Evolutionary conservation across 23 red algal genomes (phyloP).

Genomic region (Gracilariopsis chorda): DNA sequence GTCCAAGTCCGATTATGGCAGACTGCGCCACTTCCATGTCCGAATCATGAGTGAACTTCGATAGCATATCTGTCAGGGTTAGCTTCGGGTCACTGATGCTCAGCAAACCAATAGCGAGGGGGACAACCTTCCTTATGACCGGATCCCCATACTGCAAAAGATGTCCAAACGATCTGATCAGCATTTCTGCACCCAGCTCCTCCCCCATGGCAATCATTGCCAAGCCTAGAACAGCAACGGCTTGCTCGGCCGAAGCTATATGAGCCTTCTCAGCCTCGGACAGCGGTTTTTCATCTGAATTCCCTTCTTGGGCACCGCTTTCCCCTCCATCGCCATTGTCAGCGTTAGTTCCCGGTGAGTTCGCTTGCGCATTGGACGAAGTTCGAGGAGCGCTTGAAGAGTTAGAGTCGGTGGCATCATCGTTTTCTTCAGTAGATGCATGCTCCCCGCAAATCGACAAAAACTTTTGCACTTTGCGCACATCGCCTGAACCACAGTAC

Average conservation of each 20-base stretch:
- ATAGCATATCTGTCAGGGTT: constrained; percentile 75
- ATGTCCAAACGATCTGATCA: constrained; percentile 81
- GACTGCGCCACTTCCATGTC: constrained; percentile 88
- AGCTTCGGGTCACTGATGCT: constrained; percentile 88
- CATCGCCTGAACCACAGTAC: constrained; percentile 80
- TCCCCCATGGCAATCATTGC: constrained; percentile 87
- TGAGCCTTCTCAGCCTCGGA: constrained; percentile 39
- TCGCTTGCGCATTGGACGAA: background rate
- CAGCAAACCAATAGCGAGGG: constrained; percentile 81
- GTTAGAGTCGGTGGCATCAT: constrained; percentile 16
- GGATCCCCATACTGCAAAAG: constrained; percentile 89
- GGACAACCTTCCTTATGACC: constrained; percentile 74
- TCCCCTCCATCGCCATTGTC: background rate
- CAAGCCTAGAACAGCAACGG: constrained; percentile 73
- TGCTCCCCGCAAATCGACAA: constrained; percentile 82
- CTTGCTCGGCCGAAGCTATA: constrained; percentile 63
- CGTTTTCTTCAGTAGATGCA: constrained; percentile 36
- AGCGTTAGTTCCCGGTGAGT: background rate
- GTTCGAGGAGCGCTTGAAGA: background rate
- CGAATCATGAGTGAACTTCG: constrained; percentile 92
- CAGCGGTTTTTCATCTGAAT: background rate
- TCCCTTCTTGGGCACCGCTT: background rate
- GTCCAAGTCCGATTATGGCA: constrained; percentile 83
- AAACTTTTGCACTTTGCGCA: constrained; percentile 86
- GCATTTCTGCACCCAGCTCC: constrained; percentile 84